phyloP scores from a whole-genome alignment of 2,329 filamentous ascomycete genomes.

The Aureobasidium sp. region DNA sequence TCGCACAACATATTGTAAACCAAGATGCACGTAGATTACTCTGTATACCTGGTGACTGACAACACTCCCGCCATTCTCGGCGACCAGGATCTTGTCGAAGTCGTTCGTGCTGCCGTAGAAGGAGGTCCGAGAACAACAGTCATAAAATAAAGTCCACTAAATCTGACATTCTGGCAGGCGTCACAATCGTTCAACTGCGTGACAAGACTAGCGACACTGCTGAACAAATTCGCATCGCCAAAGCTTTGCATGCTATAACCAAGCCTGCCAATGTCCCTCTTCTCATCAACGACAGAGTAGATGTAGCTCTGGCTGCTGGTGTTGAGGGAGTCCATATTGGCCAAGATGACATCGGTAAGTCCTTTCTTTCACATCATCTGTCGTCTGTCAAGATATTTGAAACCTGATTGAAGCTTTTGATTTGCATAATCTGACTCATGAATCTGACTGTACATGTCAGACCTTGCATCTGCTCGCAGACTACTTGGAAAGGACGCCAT shows the following conservation, averaged over 20 bases:
- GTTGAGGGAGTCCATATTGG: slow-evolving; percentile 93
- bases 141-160: background rate
- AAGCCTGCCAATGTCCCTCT: slow-evolving; percentile 62
- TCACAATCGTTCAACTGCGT: slow-evolving; percentile 80
- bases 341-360: slow-evolving; percentile 81
- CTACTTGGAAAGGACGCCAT: slow-evolving; percentile 70
- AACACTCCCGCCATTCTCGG: slow-evolving; percentile 80
- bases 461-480: slow-evolving; percentile 55
- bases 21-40: slow-evolving; percentile 54
- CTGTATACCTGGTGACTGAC: slow-evolving; percentile 86
- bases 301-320: slow-evolving; percentile 75
- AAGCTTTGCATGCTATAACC: slow-evolving; percentile 63
- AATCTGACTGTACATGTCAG: slow-evolving; percentile 27
- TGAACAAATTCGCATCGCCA: slow-evolving; percentile 60
- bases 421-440: background rate
- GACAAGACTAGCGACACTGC: slow-evolving; percentile 77
- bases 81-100: slow-evolving; percentile 55
- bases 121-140: slow-evolving; percentile 47
- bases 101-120: slow-evolving; percentile 66
- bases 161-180: slow-evolving; percentile 37
- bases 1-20: background rate
- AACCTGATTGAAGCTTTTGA: background rate
- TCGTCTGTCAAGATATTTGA: background rate
- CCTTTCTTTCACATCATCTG: background rate
- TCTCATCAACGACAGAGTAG: slow-evolving; percentile 86